Percentiles rank a stretch among this genome's conserved stretches.
Conservation (phyloP, 768 basidiomycete genomes). For the Lyophyllum semitale region DNA sequence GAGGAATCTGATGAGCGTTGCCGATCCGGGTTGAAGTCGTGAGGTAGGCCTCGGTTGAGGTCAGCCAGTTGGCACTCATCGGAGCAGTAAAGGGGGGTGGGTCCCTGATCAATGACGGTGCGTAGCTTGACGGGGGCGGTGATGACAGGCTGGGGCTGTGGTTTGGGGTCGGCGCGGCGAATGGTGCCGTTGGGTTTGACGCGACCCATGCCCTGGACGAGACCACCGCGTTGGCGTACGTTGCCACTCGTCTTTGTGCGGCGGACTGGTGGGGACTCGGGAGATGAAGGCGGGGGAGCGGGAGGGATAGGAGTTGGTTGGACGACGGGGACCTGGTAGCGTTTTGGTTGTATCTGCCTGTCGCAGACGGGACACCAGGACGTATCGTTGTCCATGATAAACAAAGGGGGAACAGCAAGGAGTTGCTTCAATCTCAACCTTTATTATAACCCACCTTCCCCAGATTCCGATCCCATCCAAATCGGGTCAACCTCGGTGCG, state of each 20-base stretch:
- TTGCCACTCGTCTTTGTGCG: slow-evolving; percentile 33
- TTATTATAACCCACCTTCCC: slow-evolving; percentile 29
- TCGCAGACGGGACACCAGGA: slow-evolving; percentile 84
- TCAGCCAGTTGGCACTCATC: slow-evolving; percentile 72
- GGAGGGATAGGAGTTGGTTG: slow-evolving; percentile 23
- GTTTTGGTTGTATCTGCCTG: slow-evolving; percentile 79
- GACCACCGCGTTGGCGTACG: slow-evolving; percentile 43
- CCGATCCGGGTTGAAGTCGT: slow-evolving; percentile 50
- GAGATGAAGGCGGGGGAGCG: slow-evolving; percentile 29
- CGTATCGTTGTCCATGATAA: slow-evolving; percentile 57
- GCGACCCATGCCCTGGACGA: slow-evolving; percentile 67
- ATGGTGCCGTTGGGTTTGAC: slow-evolving; percentile 59
- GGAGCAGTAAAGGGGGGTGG: slow-evolving; percentile 84
- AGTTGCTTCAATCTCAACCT: background rate
- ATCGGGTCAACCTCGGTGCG: slow-evolving; percentile 16
- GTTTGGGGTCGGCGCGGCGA: slow-evolving; percentile 35
- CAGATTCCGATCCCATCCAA: slow-evolving; percentile 19
- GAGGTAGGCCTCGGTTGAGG: slow-evolving; percentile 44
- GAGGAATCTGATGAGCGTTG: slow-evolving; percentile 40
- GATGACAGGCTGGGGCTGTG: slow-evolving; percentile 24
- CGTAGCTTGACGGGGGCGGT: slow-evolving; percentile 48
- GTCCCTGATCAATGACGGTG: slow-evolving; percentile 76
- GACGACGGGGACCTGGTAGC: slow-evolving; percentile 51
- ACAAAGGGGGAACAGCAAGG: slow-evolving; percentile 17
- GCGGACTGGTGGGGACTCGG: slow-evolving; percentile 36